Percentiles rank a stretch among this genome's conserved stretches.
Evolutionary conservation across 306 rosid species (phyloP).

Genomic region (Prinsepia uniflora): DNA sequence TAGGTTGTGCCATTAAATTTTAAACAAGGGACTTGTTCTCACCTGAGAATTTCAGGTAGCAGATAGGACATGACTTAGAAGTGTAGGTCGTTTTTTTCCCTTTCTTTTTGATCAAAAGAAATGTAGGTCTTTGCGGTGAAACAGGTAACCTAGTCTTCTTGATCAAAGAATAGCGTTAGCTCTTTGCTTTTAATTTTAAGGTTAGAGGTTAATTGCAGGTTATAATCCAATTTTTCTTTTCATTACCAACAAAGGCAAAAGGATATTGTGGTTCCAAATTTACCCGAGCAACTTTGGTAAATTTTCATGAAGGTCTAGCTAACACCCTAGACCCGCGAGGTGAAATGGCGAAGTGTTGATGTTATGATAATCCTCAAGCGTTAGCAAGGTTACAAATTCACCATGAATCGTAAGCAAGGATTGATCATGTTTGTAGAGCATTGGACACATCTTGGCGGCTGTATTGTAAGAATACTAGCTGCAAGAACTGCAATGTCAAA

Average conservation of each 20-base stretch:
- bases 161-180: slow-evolving; percentile 5
- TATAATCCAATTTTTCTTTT: not conserved
- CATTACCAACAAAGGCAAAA: not conserved
- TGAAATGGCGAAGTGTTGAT: too few species aligned
- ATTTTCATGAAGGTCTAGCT: too few species aligned
- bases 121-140: not conserved
- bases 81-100: not conserved
- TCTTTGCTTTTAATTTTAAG: not conserved
- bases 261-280: not conserved
- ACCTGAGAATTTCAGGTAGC: not conserved
- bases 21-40: slow-evolving; percentile 8
- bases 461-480: too few species aligned
- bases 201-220: not conserved
- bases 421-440: too few species aligned
- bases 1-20: slow-evolving; percentile 34
- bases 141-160: not conserved
- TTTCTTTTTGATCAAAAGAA: not conserved
- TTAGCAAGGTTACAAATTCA: too few species aligned
- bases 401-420: too few species aligned
- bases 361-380: too few species aligned
- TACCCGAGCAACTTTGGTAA: not conserved
- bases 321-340: too few species aligned
- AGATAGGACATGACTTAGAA: slow-evolving; percentile 18
- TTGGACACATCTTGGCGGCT: too few species aligned
- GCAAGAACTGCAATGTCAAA: too few species aligned